Evolutionary conservation across 768 basidiomycete species (phyloP), one percentile per base, ranked within the genome.

Genomic region (Lactarius vividus): DNA sequence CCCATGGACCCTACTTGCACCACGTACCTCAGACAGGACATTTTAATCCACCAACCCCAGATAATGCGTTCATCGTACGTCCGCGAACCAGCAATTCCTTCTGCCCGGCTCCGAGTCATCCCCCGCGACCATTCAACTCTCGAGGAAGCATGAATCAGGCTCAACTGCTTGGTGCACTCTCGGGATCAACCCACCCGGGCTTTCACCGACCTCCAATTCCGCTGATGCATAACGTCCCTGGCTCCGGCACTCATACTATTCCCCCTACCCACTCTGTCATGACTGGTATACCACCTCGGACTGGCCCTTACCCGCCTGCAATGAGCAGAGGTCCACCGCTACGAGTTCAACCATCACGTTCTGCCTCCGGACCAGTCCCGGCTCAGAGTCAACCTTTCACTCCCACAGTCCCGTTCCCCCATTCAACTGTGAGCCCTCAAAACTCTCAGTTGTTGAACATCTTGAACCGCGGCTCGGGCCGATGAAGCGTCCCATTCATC

Each of bases 101-200:
- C 60, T 74, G 71, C 61, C 68, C 63, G 3, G 53, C 71, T 9
- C 71, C 74, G 9, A 72, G 65, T 57, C 63, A 64, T 15, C 65
- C 71, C 2, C 63, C 69, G 15, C 69, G 70, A n/a, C 37, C 57
- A 37, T 59, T 61, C 49, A 69, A 66, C 44, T 46, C 69, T 7
- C 82, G 80, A 57, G 77, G 78, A 62, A 85, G 80, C 68, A 79
- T 87, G 79, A 80, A 78, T 63, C 84, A 86, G 64, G 78, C 75
- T 39, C 84, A 85, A 60, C 72, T 85, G 44, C 77, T 82, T 54
- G 73, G 77, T 28, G 69, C 81, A 54, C 78, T 84, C 71, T 80
- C 81, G 69, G 75, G 76, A 55, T 66, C 76, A 59, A 31, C 64
- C n/a, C 56, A 57, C 53, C n/a, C 56, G 10, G 35, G 63, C 20